Evolutionary conservation across 1,139 yeast species (phyloP), one percentile per base, ranked within the genome.

Genomic region (Schwanniomyces etchellsii): DNA sequence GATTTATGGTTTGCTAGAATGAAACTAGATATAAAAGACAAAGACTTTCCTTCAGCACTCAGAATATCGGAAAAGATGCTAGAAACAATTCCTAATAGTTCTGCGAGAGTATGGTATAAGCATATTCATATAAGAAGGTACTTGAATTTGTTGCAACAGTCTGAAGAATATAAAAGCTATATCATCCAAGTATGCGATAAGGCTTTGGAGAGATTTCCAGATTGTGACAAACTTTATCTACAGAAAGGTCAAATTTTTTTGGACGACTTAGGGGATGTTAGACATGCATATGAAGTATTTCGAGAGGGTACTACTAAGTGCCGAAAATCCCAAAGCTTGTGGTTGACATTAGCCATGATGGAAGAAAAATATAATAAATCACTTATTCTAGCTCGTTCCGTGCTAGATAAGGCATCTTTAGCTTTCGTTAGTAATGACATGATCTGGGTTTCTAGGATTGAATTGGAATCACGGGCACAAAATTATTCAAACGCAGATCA

Each of bases 1-100:
- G 72, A 68, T 14, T 53, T 86, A 5, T 81, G 89, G 86, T 57
- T 80, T 28, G 93, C 93, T 0, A 69, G 78, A 12, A 62, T 82
- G 15, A 80, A 83, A 39, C 55, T 86, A 24, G 85, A 83, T 36
- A 57, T 57, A 24, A 69, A 60, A 27, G 61, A 57, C 14, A 44
- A 35, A 5, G 48, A 68, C 21, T 56, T 48, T 28, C 58, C 57
- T 0, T 46, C 52, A 6, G 85, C 83, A 0, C 37, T 57, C 3
- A 42, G 46, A 4, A 37, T 75, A 11, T 72, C 81, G 18, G 47
- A 49, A 3, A 45, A 60, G n/a, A 70, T 76, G 3, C 44, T 66
- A 2, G 33, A 48, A 1, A 48, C 43, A 1, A 55, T 65, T 1
- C 54, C 58, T 1, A 50, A 51, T 1, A 47, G 65, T 1, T 55